These are phyloP conservation scores for Pyracantha coccinea DNA, from an alignment of 331 rosid species.

Conservation along the genomic window DNA sequence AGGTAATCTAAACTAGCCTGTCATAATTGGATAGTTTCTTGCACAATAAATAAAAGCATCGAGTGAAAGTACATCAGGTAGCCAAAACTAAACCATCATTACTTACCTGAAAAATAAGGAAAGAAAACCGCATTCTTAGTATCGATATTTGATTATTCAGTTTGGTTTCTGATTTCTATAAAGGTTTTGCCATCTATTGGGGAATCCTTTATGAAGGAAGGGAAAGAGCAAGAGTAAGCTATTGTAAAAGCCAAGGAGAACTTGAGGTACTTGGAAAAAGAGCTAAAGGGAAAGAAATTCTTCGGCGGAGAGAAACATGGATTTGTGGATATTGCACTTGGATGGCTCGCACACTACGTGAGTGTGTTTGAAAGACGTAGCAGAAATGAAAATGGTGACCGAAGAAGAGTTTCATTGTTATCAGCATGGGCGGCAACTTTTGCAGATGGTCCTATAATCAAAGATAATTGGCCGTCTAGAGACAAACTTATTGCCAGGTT, in stretches of 20 bases:
- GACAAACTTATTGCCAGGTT: conserved; percentile 16
- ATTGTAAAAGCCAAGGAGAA: conserved; percentile 10
- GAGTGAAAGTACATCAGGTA: not conserved
- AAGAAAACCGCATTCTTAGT: not conserved
- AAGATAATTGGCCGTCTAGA: conserved; percentile 20
- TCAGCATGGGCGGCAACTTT: conserved; percentile 16
- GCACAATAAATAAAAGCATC: no score
- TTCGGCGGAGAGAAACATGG: conserved; percentile 24
- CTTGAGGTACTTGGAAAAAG: conserved; percentile 22
- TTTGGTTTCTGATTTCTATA: not conserved
- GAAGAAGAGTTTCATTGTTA: conserved; percentile 12
- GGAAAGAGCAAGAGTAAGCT: conserved; percentile 33
- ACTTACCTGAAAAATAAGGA: not conserved
- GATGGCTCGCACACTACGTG: conserved; percentile 15
- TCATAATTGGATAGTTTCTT: not conserved
- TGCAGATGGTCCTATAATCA: conserved; percentile 14
- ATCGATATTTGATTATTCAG: not conserved
- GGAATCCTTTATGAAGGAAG: conserved; percentile 2
- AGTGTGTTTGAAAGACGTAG: conserved; percentile 4
- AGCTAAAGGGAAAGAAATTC: conserved; percentile 29
- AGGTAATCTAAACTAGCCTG: conserved; percentile 9
- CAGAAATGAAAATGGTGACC: not conserved
- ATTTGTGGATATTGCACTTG: conserved; percentile 23
- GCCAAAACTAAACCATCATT: not conserved
- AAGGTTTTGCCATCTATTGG: conserved; percentile 3